Conservation (phyloP, 257 asterid genomes). For the Voacanga thouarsii region DNA sequence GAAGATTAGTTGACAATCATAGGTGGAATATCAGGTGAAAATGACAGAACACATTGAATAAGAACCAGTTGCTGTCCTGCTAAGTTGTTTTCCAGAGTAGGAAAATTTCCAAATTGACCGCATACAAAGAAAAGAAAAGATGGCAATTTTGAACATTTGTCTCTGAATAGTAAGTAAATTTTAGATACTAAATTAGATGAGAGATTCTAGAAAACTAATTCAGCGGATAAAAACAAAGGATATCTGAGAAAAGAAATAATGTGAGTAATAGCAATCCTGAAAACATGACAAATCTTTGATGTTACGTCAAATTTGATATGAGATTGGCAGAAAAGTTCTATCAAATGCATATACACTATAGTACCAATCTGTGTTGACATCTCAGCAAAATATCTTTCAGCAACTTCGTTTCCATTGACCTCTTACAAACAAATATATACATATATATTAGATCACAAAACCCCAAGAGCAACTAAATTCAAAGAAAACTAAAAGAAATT, state of each 20-base stretch:
- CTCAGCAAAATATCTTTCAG: slow-evolving; percentile 31
- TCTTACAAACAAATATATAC: neutral
- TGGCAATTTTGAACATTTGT: neutral
- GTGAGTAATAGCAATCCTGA: too few relatives aligned
- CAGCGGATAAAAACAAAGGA: too few relatives aligned
- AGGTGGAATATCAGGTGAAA: neutral
- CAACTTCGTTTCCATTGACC: neutral
- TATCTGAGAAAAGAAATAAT: too few relatives aligned
- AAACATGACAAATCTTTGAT: too few relatives aligned
- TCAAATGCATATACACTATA: slow-evolving; percentile 83
- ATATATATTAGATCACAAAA: neutral
- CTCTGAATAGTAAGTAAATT: neutral
- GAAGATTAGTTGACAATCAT: slow-evolving; percentile 34
- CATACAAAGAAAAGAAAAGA: neutral
- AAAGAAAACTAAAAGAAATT: neutral
- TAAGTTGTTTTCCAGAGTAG: neutral
- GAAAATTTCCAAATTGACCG: neutral
- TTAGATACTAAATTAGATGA: too few relatives aligned
- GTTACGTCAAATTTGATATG: too few relatives aligned
- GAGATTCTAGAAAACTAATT: too few relatives aligned
- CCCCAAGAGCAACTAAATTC: neutral
- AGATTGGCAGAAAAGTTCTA: slow-evolving; percentile 28
- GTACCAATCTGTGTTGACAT: slow-evolving; percentile 69
- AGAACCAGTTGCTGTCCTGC: too few relatives aligned
- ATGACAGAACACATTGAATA: neutral